Base-by-base conservation (phyloP, 139 green algal species). In the Auxenochlorella protothecoides region DNA sequence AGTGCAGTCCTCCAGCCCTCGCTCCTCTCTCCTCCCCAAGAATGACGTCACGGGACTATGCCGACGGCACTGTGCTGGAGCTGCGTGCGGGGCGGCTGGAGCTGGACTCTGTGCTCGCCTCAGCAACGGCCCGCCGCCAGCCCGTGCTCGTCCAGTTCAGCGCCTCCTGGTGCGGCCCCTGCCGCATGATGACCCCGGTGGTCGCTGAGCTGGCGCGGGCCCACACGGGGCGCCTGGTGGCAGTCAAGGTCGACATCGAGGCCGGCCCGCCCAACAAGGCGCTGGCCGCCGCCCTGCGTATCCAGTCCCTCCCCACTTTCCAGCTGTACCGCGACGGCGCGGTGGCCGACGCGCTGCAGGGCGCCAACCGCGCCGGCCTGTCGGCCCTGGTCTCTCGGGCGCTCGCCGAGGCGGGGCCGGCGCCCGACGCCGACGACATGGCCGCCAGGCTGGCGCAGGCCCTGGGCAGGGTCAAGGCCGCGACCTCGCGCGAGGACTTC, bases 161-260 rank as follows among this genome's bases (percentile, higher is more conserved):
- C 2, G 80, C 72, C 15, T 12, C n/a, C 5, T 85, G 80, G 80
- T 83, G 80, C 70, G 77, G 70, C 4, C 80, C 80, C 54, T 85
- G 80, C 74, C 61, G 74, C 53, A 69, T 71, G 56, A 73, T 85
- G 56, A 62, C 51, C 64, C 80, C 74, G 9, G 66, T 84, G 56
- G 64, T 81, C 55, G 59, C 27, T 7, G 53, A 65, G 44, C 64
- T 80, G 63, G 74, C 74, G 4, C 2, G 15, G 9, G 69, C 80
- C 65, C 70, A 74, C 62, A 55, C 10, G 27, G 62, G 61, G 14
- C 56, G 68, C 3, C 51, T 84, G 55, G 76, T 59, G 2, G 68
- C 83, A 3, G 64, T 76, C 59, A 83, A 84, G 68, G 69, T 83
- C 13, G 72, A 84, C 65, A 80, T 72, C 68, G 79, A 84, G 68